Evolutionary conservation across 2,329 filamentous ascomycete genomes (phyloP), one percentile per base, ranked within the genome.

Genomic region (Aspergillus sp.): DNA sequence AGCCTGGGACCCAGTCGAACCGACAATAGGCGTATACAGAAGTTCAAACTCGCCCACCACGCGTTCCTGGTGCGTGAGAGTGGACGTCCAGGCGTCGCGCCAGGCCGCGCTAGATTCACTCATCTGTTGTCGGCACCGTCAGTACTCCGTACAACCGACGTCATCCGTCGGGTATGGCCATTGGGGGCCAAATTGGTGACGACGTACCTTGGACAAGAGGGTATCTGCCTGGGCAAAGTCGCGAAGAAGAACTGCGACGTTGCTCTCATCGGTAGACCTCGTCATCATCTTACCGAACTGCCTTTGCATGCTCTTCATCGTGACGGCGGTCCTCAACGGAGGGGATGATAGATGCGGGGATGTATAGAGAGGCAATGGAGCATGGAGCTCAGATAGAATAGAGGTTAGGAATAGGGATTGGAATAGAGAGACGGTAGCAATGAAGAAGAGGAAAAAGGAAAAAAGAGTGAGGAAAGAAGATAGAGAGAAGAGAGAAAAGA

Each of bases 141-240:
- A 44, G 45, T 41, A 48, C 50, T 42, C 38, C n/a, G 34, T n/a
- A n/a, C 47, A 52, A 44, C 44, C 43, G 29, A 41, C 29, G 36
- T 7, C 34, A 36, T n/a, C n/a, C 34, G 26, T 26, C n/a, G 26
- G 7, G 8, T 8, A 26, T 39, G 2, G 4, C 19, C 12, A 19
- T 10, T 39, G 9, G 9, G 26, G 19, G 7, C 19, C 44, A 29
- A 41, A 47, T 43, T 40, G 43, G 47, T 39, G 48, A 58, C 46
- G 43, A 44, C 71, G 48, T 72, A 88, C 86, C 74, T 81, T 82
- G 53, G 79, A 76, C 52, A 93, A 75, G 62, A 90, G 78, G 55
- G 79, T 79, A 64, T 93, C 85, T 28, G 83, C 85, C 65, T 90
- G 83, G 56, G 88, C 84, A 62, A 89, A 93, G 60, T 93, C 87